Evolutionary conservation across 441 rosid genomes (phyloP), one percentile per base, ranked within the genome.

Genomic region (Pelargonium citronellum): DNA sequence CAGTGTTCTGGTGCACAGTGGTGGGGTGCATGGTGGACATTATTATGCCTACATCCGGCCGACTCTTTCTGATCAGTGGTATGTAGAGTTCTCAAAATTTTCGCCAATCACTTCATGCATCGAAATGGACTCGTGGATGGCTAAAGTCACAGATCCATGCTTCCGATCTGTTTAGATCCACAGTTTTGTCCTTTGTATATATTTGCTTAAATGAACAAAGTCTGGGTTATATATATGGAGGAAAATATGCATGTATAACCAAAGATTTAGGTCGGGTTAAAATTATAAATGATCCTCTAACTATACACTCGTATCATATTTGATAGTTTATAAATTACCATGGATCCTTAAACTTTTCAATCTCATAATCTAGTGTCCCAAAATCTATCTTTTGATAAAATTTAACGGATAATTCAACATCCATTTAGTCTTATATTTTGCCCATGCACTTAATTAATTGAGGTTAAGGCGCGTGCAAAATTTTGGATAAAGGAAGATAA

Each of bases 21-120:
- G 93, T 64, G 93, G 93, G 71, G 86, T 88, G 75, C 91, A 91
- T 77, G 95, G 95, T 74, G 97, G 97, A 66, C 97, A 91, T 69
- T 91, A 91, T 79, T 91, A 91, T 85, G 97, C 97, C 68, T 91
- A 85, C 74, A 91, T 91, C 67, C 79, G 97, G 77, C 97, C 97
- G 27, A 89, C 92, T 16, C 92, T 91, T 34, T 81, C 96, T 77
- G 94, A 91, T 74, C 91, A 86, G 74, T 91, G 97, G 96, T 91
- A 81, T 67, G 81, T 51, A 53, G 64, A 41, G n/a, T 75, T n/a
- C n/a, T 22, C n/a, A 12, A 20, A 13, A 2, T 2, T 19, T 1
- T 9, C n/a, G 4, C 24, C 3, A 12, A 24, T 49, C 63, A 13
- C 3, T 61, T 62, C 27, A 34, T 34, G 19, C 8, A 64, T 64